These are phyloP conservation scores for Oxytropis ochrocephala DNA, from an alignment of 306 rosid species.

Conservation along the genomic window DNA sequence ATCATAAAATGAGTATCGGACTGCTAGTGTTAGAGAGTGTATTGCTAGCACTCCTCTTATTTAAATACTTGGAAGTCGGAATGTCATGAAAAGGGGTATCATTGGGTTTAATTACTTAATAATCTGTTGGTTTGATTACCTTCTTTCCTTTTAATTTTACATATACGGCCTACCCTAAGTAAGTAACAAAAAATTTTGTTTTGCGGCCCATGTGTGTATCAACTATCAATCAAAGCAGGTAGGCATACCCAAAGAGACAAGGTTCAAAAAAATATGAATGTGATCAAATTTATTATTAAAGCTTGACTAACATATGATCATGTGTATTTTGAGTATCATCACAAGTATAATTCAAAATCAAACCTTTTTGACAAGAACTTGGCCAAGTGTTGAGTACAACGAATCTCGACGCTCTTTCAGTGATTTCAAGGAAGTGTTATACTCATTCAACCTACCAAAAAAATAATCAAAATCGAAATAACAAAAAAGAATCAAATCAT, in stretches of 20 bases:
- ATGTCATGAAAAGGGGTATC: background rate
- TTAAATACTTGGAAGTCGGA: background rate
- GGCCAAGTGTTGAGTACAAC: slow-evolving; percentile 58
- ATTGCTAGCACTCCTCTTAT: too few species aligned
- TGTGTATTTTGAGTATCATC: background rate
- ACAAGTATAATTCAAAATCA: slow-evolving; percentile 22
- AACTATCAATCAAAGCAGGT: background rate
- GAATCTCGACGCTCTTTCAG: slow-evolving; percentile 66
- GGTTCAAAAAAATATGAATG: background rate
- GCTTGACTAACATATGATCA: background rate
- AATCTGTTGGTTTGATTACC: background rate
- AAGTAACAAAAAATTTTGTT: background rate
- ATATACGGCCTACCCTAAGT: background rate
- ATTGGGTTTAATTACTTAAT: background rate
- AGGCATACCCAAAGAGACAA: background rate
- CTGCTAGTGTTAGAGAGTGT: too few species aligned
- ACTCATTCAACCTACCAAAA: slow-evolving; percentile 56
- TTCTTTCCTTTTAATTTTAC: background rate
- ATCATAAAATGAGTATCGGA: too few species aligned
- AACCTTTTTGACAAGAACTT: slow-evolving; percentile 80
- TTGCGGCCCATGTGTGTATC: background rate
- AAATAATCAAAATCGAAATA: background rate
- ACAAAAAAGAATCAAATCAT: background rate
- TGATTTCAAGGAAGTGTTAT: slow-evolving; percentile 42
- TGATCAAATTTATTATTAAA: background rate